These are phyloP conservation scores for Flaveria floridana DNA, from an alignment of 140 eudicot genomes.

Conservation along the genomic window DNA sequence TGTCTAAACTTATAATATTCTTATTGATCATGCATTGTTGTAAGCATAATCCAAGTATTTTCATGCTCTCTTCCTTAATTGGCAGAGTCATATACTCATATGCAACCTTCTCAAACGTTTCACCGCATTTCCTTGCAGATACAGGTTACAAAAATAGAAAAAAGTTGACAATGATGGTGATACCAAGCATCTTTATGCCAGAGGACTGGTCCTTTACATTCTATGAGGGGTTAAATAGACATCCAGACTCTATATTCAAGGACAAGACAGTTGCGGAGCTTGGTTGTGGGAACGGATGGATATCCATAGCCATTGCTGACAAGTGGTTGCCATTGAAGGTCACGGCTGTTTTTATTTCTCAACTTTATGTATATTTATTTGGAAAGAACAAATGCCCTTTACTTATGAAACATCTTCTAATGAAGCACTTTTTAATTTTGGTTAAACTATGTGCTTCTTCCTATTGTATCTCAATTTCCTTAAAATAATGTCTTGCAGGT, in stretches of 20 bases:
- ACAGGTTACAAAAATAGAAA: constrained; percentile 66
- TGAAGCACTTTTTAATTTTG: background rate
- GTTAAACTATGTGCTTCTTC: background rate
- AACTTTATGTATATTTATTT: background rate
- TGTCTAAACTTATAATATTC: background rate
- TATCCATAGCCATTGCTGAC: constrained; percentile 94
- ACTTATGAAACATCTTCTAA: background rate
- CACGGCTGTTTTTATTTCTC: constrained; percentile 21
- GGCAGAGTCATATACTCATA: background rate
- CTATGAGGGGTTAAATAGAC: constrained; percentile 89
- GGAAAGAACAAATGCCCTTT: background rate
- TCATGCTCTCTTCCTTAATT: background rate
- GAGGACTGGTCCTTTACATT: constrained; percentile 98
- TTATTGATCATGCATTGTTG: background rate
- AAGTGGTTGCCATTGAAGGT: constrained; percentile 93
- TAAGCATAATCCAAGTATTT: background rate
- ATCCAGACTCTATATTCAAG: constrained; percentile 87
- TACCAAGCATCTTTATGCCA: constrained; percentile 94
- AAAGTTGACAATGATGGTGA: constrained; percentile 90
- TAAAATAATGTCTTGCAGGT: constrained; percentile 50
- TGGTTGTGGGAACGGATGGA: constrained; percentile 99
- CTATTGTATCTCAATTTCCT: constrained; percentile 11
- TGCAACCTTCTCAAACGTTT: constrained; percentile 11
- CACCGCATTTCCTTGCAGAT: constrained; percentile 11
- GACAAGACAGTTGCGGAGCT: constrained; percentile 92